Conservation (phyloP, 371 early-diverging fungal genomes). For the Mucor plumbeus region DNA sequence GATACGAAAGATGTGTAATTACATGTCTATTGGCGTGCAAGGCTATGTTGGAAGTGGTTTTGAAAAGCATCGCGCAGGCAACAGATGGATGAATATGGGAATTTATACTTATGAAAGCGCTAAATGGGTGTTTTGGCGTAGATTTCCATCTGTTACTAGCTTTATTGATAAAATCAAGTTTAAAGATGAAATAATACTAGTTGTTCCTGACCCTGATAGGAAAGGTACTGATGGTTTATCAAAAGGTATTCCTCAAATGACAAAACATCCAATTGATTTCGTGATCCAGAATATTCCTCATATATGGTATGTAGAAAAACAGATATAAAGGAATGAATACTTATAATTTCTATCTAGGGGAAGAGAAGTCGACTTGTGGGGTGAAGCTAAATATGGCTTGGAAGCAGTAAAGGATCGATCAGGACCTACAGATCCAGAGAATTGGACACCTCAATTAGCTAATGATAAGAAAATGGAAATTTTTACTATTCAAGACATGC, state of each 20-base stretch:
- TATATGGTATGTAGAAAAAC: conserved; percentile 34
- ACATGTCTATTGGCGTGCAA: conserved; percentile 68
- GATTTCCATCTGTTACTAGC: conserved; percentile 60
- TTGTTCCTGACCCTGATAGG: conserved; percentile 12
- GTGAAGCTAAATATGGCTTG: conserved; percentile 36
- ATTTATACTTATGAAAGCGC: conserved; percentile 59
- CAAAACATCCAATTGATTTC: conserved; percentile 45
- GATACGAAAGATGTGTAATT: conserved; percentile 59
- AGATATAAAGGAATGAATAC: neutral
- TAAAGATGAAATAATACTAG: conserved; percentile 26
- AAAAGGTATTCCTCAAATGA: conserved; percentile 22
- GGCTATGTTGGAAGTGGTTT: conserved; percentile 69
- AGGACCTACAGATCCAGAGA: conserved; percentile 33
- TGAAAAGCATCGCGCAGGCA: conserved; percentile 62
- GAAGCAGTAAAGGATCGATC: conserved; percentile 33
- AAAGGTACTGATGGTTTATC: neutral
- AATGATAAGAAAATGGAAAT: conserved; percentile 46
- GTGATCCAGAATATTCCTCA: conserved; percentile 54
- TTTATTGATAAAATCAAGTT: conserved; percentile 48
- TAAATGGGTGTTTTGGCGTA: conserved; percentile 62
- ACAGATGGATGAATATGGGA: conserved; percentile 55
- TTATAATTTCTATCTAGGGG: conserved; percentile 30
- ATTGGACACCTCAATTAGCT: conserved; percentile 44
- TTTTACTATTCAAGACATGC: conserved; percentile 36
- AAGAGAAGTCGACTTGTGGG: conserved; percentile 49